phyloP scores from a whole-genome alignment of 176 grass and related monocot genomes.

The Oryza glaberrima region DNA sequence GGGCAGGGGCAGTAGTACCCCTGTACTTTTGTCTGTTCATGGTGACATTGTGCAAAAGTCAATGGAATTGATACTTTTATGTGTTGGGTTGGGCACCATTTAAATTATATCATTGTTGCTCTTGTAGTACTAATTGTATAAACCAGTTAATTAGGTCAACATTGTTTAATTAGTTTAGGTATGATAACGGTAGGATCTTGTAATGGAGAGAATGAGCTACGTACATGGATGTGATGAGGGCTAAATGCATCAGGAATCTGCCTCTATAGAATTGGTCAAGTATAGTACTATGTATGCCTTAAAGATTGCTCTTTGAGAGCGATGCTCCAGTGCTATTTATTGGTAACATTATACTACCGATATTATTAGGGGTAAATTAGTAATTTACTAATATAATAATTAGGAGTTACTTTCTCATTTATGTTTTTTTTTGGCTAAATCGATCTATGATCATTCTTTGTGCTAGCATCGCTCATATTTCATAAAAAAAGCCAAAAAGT shows the following conservation, averaged over 20 bases:
- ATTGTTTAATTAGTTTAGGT: conserved; percentile 1
- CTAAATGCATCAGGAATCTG: conserved; percentile 16
- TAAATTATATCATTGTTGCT: background rate
- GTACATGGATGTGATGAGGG: conserved; percentile 27
- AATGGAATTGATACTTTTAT: background rate
- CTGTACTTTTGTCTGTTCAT: background rate
- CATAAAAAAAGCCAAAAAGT: too few relatives aligned
- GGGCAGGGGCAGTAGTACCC: background rate
- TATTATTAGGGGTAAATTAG: too few relatives aligned
- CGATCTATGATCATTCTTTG: too few relatives aligned
- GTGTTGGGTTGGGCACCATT: background rate
- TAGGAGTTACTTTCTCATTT: too few relatives aligned
- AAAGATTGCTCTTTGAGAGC: background rate
- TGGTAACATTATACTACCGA: too few relatives aligned
- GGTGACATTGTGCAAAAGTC: conserved; percentile 40
- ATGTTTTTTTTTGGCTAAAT: too few relatives aligned
- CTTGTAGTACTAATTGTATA: background rate
- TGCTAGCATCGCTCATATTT: too few relatives aligned
- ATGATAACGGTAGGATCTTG: conserved; percentile 13
- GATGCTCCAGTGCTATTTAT: too few relatives aligned
- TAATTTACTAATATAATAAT: too few relatives aligned
- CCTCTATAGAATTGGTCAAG: background rate
- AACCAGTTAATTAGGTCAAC: conserved; percentile 18
- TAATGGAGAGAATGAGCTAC: background rate
- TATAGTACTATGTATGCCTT: background rate